Evolutionary conservation across 1,284 basidiomycete genomes (phyloP).

Genomic region (Lentinula novae-zelandiae): DNA sequence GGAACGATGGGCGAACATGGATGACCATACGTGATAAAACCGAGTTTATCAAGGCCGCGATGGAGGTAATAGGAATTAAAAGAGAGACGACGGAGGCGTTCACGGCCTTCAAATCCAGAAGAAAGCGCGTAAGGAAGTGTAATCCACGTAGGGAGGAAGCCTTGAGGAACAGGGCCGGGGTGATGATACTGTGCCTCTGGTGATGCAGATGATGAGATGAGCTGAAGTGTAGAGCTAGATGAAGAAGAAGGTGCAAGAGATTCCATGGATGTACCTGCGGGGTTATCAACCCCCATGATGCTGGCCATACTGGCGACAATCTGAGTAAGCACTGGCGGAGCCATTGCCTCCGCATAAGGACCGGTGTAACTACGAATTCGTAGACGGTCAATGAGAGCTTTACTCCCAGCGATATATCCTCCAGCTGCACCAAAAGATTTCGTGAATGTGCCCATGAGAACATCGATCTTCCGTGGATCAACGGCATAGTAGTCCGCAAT

Average conservation of each 20-base stretch:
- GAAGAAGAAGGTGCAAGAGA: slow-evolving; percentile 22
- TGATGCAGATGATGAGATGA: slow-evolving; percentile 12
- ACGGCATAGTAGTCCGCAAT: slow-evolving; percentile 94
- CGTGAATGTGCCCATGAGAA: slow-evolving; percentile 99
- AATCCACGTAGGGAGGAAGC: slow-evolving; percentile 68
- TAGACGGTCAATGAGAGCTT: slow-evolving; percentile 77
- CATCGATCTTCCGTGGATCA: slow-evolving; percentile 79
- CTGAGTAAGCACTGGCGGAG: slow-evolving; percentile 89
- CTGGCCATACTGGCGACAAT: slow-evolving; percentile 91
- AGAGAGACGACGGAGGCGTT: slow-evolving; percentile 82
- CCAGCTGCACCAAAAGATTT: slow-evolving; percentile 98
- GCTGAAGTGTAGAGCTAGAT: slow-evolving; percentile 22
- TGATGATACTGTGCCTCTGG: slow-evolving; percentile 38
- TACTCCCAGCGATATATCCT: slow-evolving; percentile 89
- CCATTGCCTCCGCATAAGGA: slow-evolving; percentile 88
- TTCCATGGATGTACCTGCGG: slow-evolving; percentile 28
- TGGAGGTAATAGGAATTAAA: slow-evolving; percentile 96
- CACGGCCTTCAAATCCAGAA: slow-evolving; percentile 83
- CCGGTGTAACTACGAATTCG: slow-evolving; percentile 83
- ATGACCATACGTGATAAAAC: slow-evolving; percentile 96
- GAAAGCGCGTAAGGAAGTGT: slow-evolving; percentile 65
- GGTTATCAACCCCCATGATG: slow-evolving; percentile 85
- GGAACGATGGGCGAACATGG: slow-evolving; percentile 93
- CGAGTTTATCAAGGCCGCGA: slow-evolving; percentile 84
- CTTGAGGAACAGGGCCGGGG: slow-evolving; percentile 66